Base-by-base conservation (phyloP, 228 moss, liverwort and hornwort genomes). In the Sphagnum fallax region DNA sequence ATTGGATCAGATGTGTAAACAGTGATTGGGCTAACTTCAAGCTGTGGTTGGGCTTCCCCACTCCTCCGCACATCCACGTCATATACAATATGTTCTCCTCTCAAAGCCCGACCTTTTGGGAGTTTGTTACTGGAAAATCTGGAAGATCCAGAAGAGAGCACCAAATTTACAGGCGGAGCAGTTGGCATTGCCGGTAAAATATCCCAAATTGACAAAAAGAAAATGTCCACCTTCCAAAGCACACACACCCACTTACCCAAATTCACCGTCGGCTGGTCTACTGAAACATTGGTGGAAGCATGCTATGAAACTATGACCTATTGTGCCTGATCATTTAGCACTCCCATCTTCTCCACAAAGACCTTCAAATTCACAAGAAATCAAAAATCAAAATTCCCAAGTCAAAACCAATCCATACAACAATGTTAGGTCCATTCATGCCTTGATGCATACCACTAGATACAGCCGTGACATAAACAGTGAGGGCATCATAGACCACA, bases 331-430 rank as follows among this genome's bases (percentile, higher is more conserved):
- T 64, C 64, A 72, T 90, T 87, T 47, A 87, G 92, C 14, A 91
- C 81, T 61, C 94, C 92, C 88, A 95, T 90, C 73, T 95, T 95
- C 81, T 95, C 94, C 73, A 95, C 94, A 8, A 92, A 73, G 76
- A 94, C 85, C 94, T 94, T 70, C 65, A 71, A 69, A 71, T 9
- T 49, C 5, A 67, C 5, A 10, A 65, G 52, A 12, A 65, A 65
- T 53, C 66, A 74, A 52, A 63, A 11, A 50, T 47, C 18, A 18
- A 18, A 10, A 75, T 63, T 10, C 10, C 50, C 13, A 15, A 66
- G 66, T 15, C 50, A 50, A 66, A n/a, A 52, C n/a, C 49, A 49
- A 52, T 50, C 61, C n/a, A 58, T 58, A 58, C 61, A 62, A 14
- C 5, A 8, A 62, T 62, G 6, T 8, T 6, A 62, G 13, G 61